These are phyloP conservation scores for Trichoderma citrinoviride DNA, from an alignment of 2,329 filamentous ascomycete species.

Conservation along the genomic window DNA sequence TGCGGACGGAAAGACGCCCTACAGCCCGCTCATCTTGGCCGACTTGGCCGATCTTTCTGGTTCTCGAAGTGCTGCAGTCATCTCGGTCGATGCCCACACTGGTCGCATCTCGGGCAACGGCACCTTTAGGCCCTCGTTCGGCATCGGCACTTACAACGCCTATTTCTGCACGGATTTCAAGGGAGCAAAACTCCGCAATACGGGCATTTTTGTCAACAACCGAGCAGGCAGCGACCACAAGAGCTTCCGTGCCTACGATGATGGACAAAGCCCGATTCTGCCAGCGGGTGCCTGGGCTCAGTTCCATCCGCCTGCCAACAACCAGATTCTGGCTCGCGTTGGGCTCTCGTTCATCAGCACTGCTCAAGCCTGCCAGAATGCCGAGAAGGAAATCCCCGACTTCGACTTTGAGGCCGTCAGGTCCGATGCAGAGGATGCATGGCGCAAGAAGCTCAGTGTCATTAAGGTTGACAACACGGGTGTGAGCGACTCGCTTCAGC, in stretches of 20 bases:
- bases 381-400: conserved; percentile 65
- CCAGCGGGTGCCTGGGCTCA: conserved; percentile 60
- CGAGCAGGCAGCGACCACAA: conserved; percentile 47
- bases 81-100: conserved; percentile 39
- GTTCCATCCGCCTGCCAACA: conserved; percentile 45
- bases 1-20: conserved; percentile 20
- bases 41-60: conserved; percentile 57
- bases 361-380: conserved; percentile 66
- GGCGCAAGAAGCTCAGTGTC: conserved; percentile 61
- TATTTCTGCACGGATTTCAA: conserved; percentile 62
- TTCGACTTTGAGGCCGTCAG: conserved; percentile 62
- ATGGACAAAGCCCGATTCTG: conserved; percentile 28
- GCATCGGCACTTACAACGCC: conserved; percentile 53
- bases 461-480: conserved; percentile 55
- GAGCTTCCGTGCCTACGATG: conserved; percentile 34
- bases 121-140: conserved; percentile 59
- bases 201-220: conserved; percentile 57
- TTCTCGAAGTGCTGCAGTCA: conserved; percentile 28
- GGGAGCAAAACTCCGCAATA: conserved; percentile 51
- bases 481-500: conserved; percentile 57
- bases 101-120: conserved; percentile 60
- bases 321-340: conserved; percentile 61
- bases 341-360: conserved; percentile 69
- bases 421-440: conserved; percentile 54
- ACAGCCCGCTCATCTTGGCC: conserved; percentile 53